These are phyloP conservation scores for Litsea cubeba DNA, from an alignment of 164 flowering plant genomes.

Conservation along the genomic window DNA sequence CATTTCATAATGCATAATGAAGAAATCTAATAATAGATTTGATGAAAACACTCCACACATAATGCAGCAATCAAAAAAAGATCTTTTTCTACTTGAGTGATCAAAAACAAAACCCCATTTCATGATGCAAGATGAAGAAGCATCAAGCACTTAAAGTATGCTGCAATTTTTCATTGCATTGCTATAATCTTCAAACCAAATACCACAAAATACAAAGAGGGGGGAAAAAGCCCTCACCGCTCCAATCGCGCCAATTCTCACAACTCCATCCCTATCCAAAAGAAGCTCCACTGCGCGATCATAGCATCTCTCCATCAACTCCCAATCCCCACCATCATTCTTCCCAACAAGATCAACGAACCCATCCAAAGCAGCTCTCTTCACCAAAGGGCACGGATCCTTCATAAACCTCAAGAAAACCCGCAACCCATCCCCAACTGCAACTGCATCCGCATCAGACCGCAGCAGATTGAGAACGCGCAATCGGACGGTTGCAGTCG, in stretches of 20 bases:
- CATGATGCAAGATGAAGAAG: neutral
- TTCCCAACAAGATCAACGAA: slow-evolving; percentile 27
- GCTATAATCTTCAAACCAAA: neutral
- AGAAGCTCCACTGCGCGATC: slow-evolving; percentile 63
- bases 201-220: neutral
- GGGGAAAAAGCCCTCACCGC: slow-evolving; percentile 13
- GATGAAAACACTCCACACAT: no score
- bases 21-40: no score
- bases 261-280: slow-evolving; percentile 35
- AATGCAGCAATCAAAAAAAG: no score
- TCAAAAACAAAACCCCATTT: neutral
- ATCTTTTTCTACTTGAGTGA: no score
- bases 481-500: slow-evolving; percentile 32
- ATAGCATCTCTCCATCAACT: slow-evolving; percentile 48
- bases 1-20: no score
- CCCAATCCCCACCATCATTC: slow-evolving; percentile 25
- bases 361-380: slow-evolving; percentile 62
- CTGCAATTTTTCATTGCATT: neutral
- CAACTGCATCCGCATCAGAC: slow-evolving; percentile 5
- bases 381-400: slow-evolving; percentile 73
- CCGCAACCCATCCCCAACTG: slow-evolving; percentile 11
- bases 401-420: slow-evolving; percentile 57
- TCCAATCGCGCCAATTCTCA: slow-evolving; percentile 49
- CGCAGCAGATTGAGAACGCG: slow-evolving; percentile 36
- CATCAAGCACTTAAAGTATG: neutral